These are phyloP conservation scores for Trichoderma cornu-damae DNA, from an alignment of 2,329 filamentous ascomycete genomes.

Conservation along the genomic window DNA sequence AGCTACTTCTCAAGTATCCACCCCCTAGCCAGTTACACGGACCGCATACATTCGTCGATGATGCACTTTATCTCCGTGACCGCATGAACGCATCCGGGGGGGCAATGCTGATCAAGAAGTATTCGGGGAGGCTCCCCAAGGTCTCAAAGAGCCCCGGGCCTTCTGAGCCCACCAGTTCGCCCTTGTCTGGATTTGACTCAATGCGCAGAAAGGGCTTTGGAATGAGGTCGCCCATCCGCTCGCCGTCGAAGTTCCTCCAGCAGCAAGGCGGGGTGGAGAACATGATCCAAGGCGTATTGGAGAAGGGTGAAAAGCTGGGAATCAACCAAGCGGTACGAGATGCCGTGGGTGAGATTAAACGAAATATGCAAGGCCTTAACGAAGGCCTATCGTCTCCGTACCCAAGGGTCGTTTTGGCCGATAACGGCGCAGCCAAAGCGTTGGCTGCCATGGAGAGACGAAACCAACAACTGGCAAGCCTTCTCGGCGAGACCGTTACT, in stretches of 20 bases:
- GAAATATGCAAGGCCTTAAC: conserved; percentile 66
- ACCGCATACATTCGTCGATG: conserved; percentile 76
- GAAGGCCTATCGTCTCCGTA: conserved; percentile 44
- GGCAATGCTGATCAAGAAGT: conserved; percentile 62
- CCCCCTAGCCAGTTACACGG: conserved; percentile 56
- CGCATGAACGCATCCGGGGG: conserved; percentile 61
- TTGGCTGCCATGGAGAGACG: conserved; percentile 55
- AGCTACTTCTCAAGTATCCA: conserved; percentile 79
- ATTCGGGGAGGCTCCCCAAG: conserved; percentile 55
- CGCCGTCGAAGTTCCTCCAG: conserved; percentile 46
- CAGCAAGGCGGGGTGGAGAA: conserved; percentile 61
- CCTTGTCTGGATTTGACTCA: conserved; percentile 30
- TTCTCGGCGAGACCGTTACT: conserved; percentile 62
- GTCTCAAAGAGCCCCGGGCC: not conserved
- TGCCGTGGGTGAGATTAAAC: conserved; percentile 71
- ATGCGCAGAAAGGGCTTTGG: conserved; percentile 41
- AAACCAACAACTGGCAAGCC: conserved; percentile 60
- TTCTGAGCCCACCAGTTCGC: conserved; percentile 32
- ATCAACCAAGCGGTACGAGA: conserved; percentile 78
- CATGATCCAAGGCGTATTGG: conserved; percentile 67
- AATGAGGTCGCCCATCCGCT: conserved; percentile 42
- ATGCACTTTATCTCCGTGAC: conserved; percentile 69
- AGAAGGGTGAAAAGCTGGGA: conserved; percentile 68
- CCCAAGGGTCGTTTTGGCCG: conserved; percentile 33
- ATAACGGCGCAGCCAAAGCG: conserved; percentile 33